These are phyloP conservation scores for Sugiyamaella neomexicana DNA, from an alignment of 1,139 yeast species.

Conservation along the genomic window DNA sequence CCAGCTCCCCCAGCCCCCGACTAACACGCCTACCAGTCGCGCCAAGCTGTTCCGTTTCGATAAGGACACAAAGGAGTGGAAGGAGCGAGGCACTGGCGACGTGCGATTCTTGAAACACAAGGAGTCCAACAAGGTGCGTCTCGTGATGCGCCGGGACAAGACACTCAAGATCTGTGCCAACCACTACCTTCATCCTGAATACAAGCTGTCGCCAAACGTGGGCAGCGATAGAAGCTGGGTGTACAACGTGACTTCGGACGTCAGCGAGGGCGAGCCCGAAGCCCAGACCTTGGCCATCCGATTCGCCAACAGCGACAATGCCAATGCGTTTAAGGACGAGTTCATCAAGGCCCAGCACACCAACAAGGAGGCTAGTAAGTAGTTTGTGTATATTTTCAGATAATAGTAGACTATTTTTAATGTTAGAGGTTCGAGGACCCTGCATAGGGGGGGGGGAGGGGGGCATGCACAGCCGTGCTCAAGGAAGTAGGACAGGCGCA, in stretches of 20 bases:
- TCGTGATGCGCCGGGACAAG: slow-evolving; percentile 98
- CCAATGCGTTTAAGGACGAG: slow-evolving; percentile 90
- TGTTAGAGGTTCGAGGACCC: too few species aligned
- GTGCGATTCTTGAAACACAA: slow-evolving; percentile 93
- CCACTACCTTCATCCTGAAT: slow-evolving; percentile 85
- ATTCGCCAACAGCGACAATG: slow-evolving; percentile 95
- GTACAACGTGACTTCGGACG: slow-evolving; percentile 89
- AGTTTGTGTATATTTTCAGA: slow-evolving; percentile 15
- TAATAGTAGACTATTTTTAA: slow-evolving; percentile 12
- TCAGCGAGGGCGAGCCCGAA: slow-evolving; percentile 94
- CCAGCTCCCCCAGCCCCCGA: not conserved
- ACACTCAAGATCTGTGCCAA: slow-evolving; percentile 97
- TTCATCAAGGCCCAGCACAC: slow-evolving; percentile 77
- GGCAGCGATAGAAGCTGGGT: slow-evolving; percentile 99
- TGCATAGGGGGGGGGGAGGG: not conserved
- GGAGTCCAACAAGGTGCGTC: slow-evolving; percentile 73
- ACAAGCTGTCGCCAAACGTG: slow-evolving; percentile 84
- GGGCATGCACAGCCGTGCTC: not conserved
- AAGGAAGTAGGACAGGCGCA: slow-evolving; percentile 1
- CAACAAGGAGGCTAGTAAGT: slow-evolving; percentile 48
- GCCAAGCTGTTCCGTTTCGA: slow-evolving; percentile 94
- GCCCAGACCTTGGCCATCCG: slow-evolving; percentile 96
- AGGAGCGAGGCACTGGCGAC: slow-evolving; percentile 99
- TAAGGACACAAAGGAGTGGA: slow-evolving; percentile 82
- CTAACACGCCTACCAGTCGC: slow-evolving; percentile 44